Base-by-base conservation (phyloP, 176 grass and related monocot species). In the Saccharum officinarum region DNA sequence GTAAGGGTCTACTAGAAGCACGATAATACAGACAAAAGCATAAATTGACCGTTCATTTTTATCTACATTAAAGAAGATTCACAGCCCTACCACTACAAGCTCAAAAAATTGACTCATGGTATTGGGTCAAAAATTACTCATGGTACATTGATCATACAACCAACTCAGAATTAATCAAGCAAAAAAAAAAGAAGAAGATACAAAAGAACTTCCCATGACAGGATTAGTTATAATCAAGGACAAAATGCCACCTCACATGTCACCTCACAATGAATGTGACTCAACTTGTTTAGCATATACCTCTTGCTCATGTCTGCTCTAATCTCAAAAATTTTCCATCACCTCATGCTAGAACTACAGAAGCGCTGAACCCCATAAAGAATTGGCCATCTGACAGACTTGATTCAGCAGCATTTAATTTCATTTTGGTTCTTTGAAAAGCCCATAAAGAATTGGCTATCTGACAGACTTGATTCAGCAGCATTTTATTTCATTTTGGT, bases 381-480 rank as follows among this genome's bases (percentile, higher is more conserved):
- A 47, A 49, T 54, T 54, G 14, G 20, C 65, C 55, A 69, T 25
- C 40, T 28, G 18, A 64, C 4, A 86, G 37, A 22, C 15, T 64
- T 77, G 41, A 80, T 80, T 80, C 57, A 40, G 30, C 67, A 72
- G 25, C 3, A 64, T 80, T 31, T 37, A 30, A 26, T 62, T 26
- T 59, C 55, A 59, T 59, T 57, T 22, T n/a, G 54, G 55, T 59
- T 10, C 54, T 22, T 57, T 57, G 54, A 9, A 55, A 14, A 46
- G 11, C 45, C 11, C 45, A 46, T 46, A 66, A 65, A 49, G 1
- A 42, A 44, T 47, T 47, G 18, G 16, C 61, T 67, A 80, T 34
- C 49, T 23, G 15, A 36, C 6, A 85, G 59, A 18, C 18, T 60
- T 75, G 50, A 78, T 78, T 78, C 52, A 46, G 37, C 65, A 70